Percentiles rank a stretch among this genome's conserved stretches.
phyloP scores from a whole-genome alignment of 345 rosid species.

The Arabis hirsuta region DNA sequence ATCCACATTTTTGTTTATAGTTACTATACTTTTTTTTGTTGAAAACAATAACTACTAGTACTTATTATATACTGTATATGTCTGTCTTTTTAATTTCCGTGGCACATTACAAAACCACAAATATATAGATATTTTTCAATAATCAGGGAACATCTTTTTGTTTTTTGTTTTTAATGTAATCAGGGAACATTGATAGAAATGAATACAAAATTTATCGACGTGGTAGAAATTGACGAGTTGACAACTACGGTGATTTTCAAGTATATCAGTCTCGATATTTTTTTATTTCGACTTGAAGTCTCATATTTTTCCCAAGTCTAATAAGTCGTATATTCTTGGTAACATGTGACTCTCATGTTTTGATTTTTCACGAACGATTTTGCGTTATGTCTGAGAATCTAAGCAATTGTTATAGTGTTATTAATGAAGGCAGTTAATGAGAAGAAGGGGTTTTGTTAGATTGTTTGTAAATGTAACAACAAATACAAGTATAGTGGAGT shows the following conservation, averaged over 20 bases:
- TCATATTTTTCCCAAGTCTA: background rate
- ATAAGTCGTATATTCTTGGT: too few relatives aligned
- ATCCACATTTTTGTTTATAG: background rate
- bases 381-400: slow-evolving; percentile 15
- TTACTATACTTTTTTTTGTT: background rate
- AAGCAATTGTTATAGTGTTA: background rate
- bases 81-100: too few relatives aligned
- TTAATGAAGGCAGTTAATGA: slow-evolving; percentile 6
- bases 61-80: too few relatives aligned
- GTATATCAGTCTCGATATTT: background rate
- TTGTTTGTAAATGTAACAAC: slow-evolving; percentile 26
- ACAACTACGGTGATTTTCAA: background rate
- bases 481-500: background rate
- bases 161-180: too few relatives aligned
- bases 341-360: too few relatives aligned
- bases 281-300: background rate
- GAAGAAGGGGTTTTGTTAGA: background rate
- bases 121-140: background rate
- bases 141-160: background rate
- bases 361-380: background rate
- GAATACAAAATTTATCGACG: background rate
- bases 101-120: background rate
- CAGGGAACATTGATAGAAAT: background rate
- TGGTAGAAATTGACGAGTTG: background rate
- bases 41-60: too few relatives aligned